These are phyloP conservation scores for Pseudogymnoascus verrucosus DNA, from an alignment of 2,329 filamentous ascomycete species.

Conservation along the genomic window DNA sequence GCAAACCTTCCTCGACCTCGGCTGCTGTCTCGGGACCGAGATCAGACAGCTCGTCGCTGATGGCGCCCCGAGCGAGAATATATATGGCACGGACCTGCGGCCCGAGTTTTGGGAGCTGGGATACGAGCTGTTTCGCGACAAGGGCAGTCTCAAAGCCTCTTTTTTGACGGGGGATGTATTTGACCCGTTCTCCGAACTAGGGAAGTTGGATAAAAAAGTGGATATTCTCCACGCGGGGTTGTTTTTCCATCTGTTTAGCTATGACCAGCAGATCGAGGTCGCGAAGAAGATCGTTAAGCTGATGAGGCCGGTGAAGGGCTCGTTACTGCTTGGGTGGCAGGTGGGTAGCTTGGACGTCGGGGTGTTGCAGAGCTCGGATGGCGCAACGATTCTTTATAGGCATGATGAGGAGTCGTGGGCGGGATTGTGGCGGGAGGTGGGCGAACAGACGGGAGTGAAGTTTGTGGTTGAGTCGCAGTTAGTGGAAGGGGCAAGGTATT, in stretches of 20 bases:
- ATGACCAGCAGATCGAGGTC: conserved; percentile 31
- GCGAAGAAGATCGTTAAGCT: conserved; percentile 20
- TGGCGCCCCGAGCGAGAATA: conserved; percentile 25
- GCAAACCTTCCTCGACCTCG: conserved; percentile 30
- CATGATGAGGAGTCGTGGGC: background rate
- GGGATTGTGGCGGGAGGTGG: background rate
- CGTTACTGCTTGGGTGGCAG: conserved; percentile 33
- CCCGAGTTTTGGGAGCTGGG: conserved; percentile 29
- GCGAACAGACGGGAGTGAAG: background rate
- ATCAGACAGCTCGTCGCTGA: conserved; percentile 31
- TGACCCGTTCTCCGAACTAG: conserved; percentile 23
- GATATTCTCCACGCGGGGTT: conserved; percentile 35
- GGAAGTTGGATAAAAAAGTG: conserved; percentile 30
- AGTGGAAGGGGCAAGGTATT: background rate
- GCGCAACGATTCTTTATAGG: background rate
- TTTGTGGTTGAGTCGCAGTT: background rate
- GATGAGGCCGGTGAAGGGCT: conserved; percentile 21
- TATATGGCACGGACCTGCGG: conserved; percentile 25
- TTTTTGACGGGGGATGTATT: conserved; percentile 31
- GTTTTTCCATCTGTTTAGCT: conserved; percentile 38
- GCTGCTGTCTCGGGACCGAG: conserved; percentile 34
- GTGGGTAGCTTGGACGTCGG: conserved; percentile 21
- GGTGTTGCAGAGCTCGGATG: background rate
- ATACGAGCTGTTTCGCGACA: conserved; percentile 32
- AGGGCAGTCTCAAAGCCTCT: conserved; percentile 21